A percentile compares a stretch with the other conserved stretches of the same genome.
Evolutionary conservation across 2,329 filamentous ascomycete species (phyloP).

Genomic region (Fusarium abutilonis): DNA sequence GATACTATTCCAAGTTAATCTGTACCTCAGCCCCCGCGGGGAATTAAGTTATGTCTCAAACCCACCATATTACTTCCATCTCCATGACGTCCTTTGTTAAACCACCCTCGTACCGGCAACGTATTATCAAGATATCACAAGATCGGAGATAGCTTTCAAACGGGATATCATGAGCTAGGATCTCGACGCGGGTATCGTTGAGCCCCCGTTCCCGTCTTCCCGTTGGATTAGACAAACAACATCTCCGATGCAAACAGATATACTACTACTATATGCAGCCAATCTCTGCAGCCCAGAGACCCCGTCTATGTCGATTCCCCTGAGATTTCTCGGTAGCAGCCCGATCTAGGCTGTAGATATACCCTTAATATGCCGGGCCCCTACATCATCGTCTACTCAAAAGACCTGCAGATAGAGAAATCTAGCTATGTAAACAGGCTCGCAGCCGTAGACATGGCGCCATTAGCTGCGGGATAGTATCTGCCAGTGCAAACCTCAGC

Average conservation of each 20-base stretch:
- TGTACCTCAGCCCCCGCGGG: constrained; percentile 12
- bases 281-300: constrained; percentile 16
- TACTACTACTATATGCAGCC: not conserved
- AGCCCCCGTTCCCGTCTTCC: constrained; percentile 26
- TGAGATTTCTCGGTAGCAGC: constrained; percentile 13
- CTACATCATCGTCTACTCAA: constrained; percentile 28
- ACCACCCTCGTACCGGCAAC: constrained; percentile 8
- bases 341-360: constrained; percentile 22
- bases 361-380: constrained; percentile 17
- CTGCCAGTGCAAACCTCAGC: constrained; percentile 23
- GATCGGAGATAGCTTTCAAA: constrained; percentile 16
- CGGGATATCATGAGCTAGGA: not conserved
- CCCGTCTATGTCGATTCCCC: not conserved
- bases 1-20: not conserved
- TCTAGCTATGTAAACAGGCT: constrained; percentile 4
- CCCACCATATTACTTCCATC: constrained; percentile 35
- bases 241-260: constrained; percentile 10
- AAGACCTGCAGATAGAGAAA: constrained; percentile 1
- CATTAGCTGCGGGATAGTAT: not conserved
- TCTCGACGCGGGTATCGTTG: constrained; percentile 32
- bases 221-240: constrained; percentile 29
- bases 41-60: constrained; percentile 21
- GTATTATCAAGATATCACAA: not conserved
- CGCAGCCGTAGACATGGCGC: not conserved
- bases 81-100: constrained; percentile 25